A percentile compares a stretch with the other conserved stretches of the same genome.
phyloP scores from a whole-genome alignment of 331 rosid genomes.

The Arachis monticola region DNA sequence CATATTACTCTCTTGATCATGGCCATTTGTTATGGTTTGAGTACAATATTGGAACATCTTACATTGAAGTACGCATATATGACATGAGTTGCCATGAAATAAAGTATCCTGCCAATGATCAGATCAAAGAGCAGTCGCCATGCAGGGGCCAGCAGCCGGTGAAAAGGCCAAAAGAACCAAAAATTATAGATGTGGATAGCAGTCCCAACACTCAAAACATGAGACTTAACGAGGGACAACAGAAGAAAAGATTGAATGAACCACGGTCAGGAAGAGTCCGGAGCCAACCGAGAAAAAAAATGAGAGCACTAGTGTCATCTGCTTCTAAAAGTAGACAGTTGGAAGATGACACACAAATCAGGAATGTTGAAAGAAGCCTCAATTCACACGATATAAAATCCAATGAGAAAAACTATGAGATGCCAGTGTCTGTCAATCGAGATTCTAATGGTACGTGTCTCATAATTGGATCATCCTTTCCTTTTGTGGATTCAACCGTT shows the following conservation, averaged over 20 bases:
- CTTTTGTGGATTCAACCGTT: not conserved
- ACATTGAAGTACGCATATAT: no score
- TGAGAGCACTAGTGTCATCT: not conserved
- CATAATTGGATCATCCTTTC: not conserved
- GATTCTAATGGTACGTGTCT: not conserved
- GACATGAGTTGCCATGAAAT: not conserved
- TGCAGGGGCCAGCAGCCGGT: not conserved
- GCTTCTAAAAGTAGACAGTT: not conserved
- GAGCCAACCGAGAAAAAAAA: not conserved
- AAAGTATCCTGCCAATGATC: not conserved
- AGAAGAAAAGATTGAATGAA: not conserved
- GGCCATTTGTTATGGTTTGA: conserved; percentile 41
- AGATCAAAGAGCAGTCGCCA: not conserved
- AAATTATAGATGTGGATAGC: not conserved
- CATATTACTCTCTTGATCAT: conserved; percentile 29
- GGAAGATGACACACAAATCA: not conserved
- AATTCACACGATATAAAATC: not conserved
- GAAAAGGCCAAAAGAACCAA: not conserved
- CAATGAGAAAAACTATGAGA: not conserved
- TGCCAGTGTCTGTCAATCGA: not conserved
- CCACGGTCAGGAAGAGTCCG: not conserved
- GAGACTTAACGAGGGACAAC: no score
- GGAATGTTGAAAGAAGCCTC: conserved; percentile 7
- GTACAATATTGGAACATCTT: not conserved
- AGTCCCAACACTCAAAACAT: no score